Evolutionary conservation across 768 basidiomycete genomes (phyloP).

Genomic region (Tephrocybe sp.): DNA sequence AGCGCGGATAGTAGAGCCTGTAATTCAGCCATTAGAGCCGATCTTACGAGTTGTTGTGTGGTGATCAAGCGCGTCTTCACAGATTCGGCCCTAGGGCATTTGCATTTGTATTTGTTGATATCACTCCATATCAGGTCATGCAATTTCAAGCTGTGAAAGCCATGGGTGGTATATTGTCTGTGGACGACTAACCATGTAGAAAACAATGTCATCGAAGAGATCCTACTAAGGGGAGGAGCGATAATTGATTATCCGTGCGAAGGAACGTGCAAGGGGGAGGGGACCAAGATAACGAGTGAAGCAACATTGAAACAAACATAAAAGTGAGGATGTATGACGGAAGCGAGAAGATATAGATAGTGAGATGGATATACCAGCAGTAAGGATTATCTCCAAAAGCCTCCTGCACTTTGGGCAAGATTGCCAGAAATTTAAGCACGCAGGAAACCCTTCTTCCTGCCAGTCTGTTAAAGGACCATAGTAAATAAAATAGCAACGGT

Average conservation of each 20-base stretch:
- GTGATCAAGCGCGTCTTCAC: conserved; percentile 14
- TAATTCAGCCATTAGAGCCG: conserved; percentile 59
- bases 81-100: conserved; percentile 1
- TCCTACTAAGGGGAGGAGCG: conserved; percentile 47
- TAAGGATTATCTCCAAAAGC: conserved; percentile 26
- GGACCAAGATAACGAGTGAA: conserved; percentile 47
- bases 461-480: conserved; percentile 38
- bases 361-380: conserved; percentile 28
- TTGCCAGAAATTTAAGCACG: conserved; percentile 45
- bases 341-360: conserved; percentile 22
- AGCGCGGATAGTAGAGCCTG: conserved; percentile 75
- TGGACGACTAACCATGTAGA: conserved; percentile 37
- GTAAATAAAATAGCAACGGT: conserved; percentile 12
- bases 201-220: conserved; percentile 40
- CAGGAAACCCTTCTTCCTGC: conserved; percentile 77
- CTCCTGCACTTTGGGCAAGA: conserved; percentile 27
- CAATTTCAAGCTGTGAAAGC: conserved; percentile 18
- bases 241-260: conserved; percentile 58
- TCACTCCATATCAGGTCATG: neutral
- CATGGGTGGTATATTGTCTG: conserved; percentile 45
- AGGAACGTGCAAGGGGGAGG: conserved; percentile 57
- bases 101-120: conserved; percentile 39
- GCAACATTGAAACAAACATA: conserved; percentile 32
- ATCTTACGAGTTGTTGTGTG: conserved; percentile 12
- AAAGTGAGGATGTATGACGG: conserved; percentile 36